These are phyloP conservation scores for Phlyctochytrium bullatum DNA, from an alignment of 192 early-diverging fungal species.

Conservation along the genomic window DNA sequence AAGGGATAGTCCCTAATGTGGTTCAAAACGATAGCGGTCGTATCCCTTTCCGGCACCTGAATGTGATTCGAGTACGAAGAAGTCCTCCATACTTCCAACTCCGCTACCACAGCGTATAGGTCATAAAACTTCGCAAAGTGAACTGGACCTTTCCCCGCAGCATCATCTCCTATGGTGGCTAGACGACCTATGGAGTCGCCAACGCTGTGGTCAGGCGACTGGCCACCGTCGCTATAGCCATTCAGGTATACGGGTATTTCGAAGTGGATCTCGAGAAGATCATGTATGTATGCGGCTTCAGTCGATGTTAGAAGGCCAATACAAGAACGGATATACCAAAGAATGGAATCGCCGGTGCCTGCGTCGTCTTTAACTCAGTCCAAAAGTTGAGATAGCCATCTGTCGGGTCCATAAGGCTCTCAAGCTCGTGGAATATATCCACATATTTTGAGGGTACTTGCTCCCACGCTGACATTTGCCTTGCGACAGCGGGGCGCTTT, in stretches of 20 bases:
- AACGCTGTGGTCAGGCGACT: neutral
- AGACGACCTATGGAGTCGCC: neutral
- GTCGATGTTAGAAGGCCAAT: neutral
- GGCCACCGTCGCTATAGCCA: conserved; percentile 9
- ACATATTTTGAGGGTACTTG: conserved; percentile 41
- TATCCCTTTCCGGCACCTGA: conserved; percentile 23
- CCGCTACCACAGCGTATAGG: conserved; percentile 46
- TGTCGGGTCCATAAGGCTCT: conserved; percentile 36
- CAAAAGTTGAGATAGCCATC: conserved; percentile 46
- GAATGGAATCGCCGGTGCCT: conserved; percentile 49
- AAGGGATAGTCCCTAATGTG: conserved; percentile 38
- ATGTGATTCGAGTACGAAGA: conserved; percentile 29
- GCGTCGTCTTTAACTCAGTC: conserved; percentile 35
- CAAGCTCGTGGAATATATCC: conserved; percentile 39
- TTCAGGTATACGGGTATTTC: conserved; percentile 36
- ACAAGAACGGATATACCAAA: conserved; percentile 30
- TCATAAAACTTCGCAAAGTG: conserved; percentile 55
- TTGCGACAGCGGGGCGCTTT: conserved; percentile 34
- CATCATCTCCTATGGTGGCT: conserved; percentile 9
- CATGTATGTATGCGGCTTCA: conserved; percentile 49
- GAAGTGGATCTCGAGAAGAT: conserved; percentile 47
- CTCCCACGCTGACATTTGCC: conserved; percentile 45
- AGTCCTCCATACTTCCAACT: conserved; percentile 49
- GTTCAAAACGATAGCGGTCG: conserved; percentile 35
- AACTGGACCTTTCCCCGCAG: conserved; percentile 10